A percentile compares a stretch with the other conserved stretches of the same genome.
phyloP scores from a whole-genome alignment of 768 basidiomycete genomes.

The Lyophyllum semitale region DNA sequence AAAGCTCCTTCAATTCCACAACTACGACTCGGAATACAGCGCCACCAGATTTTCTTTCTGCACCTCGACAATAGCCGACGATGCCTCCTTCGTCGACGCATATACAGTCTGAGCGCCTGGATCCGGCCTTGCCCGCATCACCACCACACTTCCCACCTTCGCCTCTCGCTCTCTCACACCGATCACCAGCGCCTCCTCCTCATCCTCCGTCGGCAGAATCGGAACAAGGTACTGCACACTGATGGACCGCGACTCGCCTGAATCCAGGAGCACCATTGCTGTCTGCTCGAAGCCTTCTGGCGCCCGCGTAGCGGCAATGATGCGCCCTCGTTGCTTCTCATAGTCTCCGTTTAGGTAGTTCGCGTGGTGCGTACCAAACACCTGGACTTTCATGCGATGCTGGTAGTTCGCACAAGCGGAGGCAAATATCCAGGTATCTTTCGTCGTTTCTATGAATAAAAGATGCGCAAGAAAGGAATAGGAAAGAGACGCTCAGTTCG shows the following conservation, averaged over 20 bases:
- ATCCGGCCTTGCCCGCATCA: slow-evolving; percentile 41
- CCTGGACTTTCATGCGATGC: slow-evolving; percentile 16
- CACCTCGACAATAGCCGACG: slow-evolving; percentile 36
- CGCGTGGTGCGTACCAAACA: slow-evolving; percentile 13
- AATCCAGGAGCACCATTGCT: slow-evolving; percentile 28
- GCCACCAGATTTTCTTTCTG: slow-evolving; percentile 34
- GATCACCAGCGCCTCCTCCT: slow-evolving; percentile 49
- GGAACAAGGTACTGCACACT: slow-evolving; percentile 44
- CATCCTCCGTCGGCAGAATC: slow-evolving; percentile 35
- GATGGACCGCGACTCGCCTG: slow-evolving; percentile 33
- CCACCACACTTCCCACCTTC: slow-evolving; percentile 42
- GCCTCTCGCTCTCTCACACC: slow-evolving; percentile 32
- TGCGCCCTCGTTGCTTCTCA: slow-evolving; percentile 28
- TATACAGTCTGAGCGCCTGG: slow-evolving; percentile 27
- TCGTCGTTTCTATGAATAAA: background rate
- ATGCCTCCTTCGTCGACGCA: slow-evolving; percentile 37
- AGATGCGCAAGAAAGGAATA: background rate
- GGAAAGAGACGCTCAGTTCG: background rate
- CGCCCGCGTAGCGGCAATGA: slow-evolving; percentile 26
- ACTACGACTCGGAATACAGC: slow-evolving; percentile 22
- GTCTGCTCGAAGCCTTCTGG: slow-evolving; percentile 25
- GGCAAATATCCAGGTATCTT: slow-evolving; percentile 24
- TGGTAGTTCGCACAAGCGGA: slow-evolving; percentile 16
- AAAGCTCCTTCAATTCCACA: background rate
- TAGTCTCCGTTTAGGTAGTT: slow-evolving; percentile 30